Evolutionary conservation across 331 rosid species (phyloP).

Genomic region (Pyracantha coccinea): DNA sequence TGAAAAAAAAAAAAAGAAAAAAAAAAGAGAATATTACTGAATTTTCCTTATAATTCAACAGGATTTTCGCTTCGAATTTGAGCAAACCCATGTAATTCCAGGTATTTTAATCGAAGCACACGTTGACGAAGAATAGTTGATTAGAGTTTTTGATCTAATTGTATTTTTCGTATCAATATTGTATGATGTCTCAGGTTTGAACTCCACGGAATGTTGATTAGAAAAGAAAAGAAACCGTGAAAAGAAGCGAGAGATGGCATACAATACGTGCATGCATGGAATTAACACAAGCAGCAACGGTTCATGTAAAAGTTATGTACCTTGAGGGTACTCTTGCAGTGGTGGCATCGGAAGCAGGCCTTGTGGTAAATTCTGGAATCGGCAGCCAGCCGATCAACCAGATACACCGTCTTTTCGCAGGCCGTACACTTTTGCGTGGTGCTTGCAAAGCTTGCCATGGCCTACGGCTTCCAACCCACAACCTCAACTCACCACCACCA

Average conservation of each 20-base stretch:
- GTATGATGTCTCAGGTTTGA: too few relatives aligned
- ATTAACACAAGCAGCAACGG: background rate
- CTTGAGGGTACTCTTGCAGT: constrained; percentile 65
- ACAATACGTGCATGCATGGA: background rate
- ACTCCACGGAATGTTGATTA: too few relatives aligned
- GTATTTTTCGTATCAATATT: too few relatives aligned
- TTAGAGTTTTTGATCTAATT: too few relatives aligned
- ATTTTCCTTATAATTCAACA: background rate
- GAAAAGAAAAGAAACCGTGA: too few relatives aligned
- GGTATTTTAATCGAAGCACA: too few relatives aligned
- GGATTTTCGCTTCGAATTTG: background rate
- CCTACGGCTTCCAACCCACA: constrained; percentile 16
- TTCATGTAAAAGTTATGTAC: constrained; percentile 5
- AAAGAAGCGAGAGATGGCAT: background rate
- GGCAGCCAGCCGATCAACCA: constrained; percentile 47
- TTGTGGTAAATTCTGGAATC: constrained; percentile 52
- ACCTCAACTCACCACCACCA: constrained; percentile 5
- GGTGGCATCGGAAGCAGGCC: constrained; percentile 83
- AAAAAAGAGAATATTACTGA: background rate
- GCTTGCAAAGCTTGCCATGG: constrained; percentile 56
- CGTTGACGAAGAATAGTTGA: too few relatives aligned
- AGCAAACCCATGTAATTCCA: background rate
- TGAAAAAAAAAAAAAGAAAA: background rate
- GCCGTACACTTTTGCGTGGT: constrained; percentile 61
- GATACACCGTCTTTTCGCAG: constrained; percentile 52